Percentiles rank a stretch among this genome's conserved stretches.
These are phyloP conservation scores for Phytophthora tentaculata DNA, from an alignment of 352 stramenopile species.

Conservation along the genomic window DNA sequence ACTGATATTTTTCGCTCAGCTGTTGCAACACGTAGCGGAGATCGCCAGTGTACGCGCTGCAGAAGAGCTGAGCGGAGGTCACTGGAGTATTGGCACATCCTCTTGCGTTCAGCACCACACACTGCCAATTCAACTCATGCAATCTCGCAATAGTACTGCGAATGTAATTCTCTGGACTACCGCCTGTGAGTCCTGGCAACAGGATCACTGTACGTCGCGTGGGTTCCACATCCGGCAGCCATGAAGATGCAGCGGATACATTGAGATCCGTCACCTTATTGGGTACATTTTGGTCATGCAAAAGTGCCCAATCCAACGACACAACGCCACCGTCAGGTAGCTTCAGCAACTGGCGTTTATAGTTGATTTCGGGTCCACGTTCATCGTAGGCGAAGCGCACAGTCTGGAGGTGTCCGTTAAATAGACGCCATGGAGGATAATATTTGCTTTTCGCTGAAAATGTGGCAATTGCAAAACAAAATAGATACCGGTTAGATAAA, in stretches of 20 bases:
- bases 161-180: slow-evolving; percentile 81
- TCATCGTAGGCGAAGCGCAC: slow-evolving; percentile 51
- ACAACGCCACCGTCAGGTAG: slow-evolving; percentile 69
- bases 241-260: slow-evolving; percentile 18
- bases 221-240: slow-evolving; percentile 41
- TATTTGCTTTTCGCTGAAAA: slow-evolving; percentile 58
- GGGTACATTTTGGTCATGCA: slow-evolving; percentile 14
- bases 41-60: slow-evolving; percentile 72
- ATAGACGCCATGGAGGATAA: slow-evolving; percentile 59
- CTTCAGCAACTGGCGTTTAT: slow-evolving; percentile 66
- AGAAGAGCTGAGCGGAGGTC: slow-evolving; percentile 67
- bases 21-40: slow-evolving; percentile 56
- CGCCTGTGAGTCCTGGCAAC: slow-evolving; percentile 69
- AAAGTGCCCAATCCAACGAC: slow-evolving; percentile 75
- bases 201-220: slow-evolving; percentile 57
- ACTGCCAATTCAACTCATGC: slow-evolving; percentile 59
- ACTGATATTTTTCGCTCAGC: slow-evolving; percentile 53
- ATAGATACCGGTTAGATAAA: slow-evolving; percentile 8
- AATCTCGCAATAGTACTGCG: slow-evolving; percentile 55
- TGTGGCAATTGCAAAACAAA: background rate
- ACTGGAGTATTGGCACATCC: slow-evolving; percentile 70
- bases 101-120: slow-evolving; percentile 78
- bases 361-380: slow-evolving; percentile 44
- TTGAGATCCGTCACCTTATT: slow-evolving; percentile 19
- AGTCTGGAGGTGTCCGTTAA: slow-evolving; percentile 74